phyloP scores from a whole-genome alignment of 1,139 yeast genomes.

The Protomyces inundatus region DNA sequence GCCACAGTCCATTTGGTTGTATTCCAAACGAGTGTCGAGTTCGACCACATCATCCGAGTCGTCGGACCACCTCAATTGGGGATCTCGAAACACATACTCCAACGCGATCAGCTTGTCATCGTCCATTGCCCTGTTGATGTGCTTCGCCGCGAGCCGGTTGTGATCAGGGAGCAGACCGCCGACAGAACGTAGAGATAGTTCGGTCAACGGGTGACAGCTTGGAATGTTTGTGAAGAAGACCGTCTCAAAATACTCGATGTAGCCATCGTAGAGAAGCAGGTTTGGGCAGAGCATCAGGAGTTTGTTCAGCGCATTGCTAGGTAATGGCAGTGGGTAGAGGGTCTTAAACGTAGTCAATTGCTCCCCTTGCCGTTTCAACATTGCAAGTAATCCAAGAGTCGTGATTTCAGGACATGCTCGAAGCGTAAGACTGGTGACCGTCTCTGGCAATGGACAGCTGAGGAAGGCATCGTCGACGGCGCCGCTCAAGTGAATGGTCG shows the following conservation, averaged over 20 bases:
- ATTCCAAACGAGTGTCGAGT: conserved; percentile 44
- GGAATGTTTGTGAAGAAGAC: conserved; percentile 39
- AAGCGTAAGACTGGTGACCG: conserved; percentile 67
- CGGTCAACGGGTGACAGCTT: conserved; percentile 53
- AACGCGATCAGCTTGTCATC: conserved; percentile 71
- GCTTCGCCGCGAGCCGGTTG: conserved; percentile 57
- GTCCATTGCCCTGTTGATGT: conserved; percentile 73
- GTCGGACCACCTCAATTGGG: conserved; percentile 84
- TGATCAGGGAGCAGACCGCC: conserved; percentile 71
- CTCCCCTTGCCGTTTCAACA: conserved; percentile 58
- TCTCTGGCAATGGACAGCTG: conserved; percentile 60
- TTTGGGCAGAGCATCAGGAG: conserved; percentile 73
- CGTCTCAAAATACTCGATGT: conserved; percentile 74
- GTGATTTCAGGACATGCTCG: conserved; percentile 79
- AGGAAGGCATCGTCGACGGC: conserved; percentile 82
- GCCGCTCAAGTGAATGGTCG: conserved; percentile 74
- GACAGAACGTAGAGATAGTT: conserved; percentile 70
- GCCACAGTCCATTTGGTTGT: too few relatives aligned
- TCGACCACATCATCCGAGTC: conserved; percentile 63
- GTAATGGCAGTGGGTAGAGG: conserved; percentile 82
- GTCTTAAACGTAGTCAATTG: conserved; percentile 59
- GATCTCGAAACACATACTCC: conserved; percentile 59
- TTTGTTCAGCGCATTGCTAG: conserved; percentile 65
- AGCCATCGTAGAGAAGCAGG: conserved; percentile 54
- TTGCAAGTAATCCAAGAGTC: conserved; percentile 54